Conservation (phyloP, 73 alveolate species). For the Effrenium voratum region DNA sequence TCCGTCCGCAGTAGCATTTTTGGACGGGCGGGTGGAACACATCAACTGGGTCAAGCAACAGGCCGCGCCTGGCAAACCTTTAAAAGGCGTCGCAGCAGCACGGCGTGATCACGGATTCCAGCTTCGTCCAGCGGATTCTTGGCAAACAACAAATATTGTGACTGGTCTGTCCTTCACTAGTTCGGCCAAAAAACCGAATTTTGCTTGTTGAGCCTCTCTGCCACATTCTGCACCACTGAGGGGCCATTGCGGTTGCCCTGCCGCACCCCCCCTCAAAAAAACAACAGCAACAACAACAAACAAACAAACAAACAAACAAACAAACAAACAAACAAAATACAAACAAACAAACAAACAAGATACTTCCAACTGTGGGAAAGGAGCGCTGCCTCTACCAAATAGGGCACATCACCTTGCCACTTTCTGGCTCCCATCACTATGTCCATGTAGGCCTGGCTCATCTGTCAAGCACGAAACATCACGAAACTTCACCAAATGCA, state of each 20-base stretch:
- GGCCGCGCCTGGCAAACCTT: constrained; percentile 35
- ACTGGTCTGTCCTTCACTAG: too few species aligned
- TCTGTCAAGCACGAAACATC: not conserved
- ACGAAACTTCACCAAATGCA: not conserved
- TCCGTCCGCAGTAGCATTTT: not conserved
- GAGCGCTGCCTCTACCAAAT: constrained; percentile 43
- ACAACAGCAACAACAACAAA: too few species aligned
- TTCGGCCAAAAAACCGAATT: constrained; percentile 13
- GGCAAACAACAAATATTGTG: too few species aligned
- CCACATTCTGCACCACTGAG: constrained; percentile 79
- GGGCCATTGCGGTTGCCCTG: constrained; percentile 82
- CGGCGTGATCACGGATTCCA: constrained; percentile 89
- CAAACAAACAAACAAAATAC: too few species aligned
- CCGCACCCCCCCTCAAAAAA: too few species aligned
- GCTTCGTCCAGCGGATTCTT: constrained; percentile 46
- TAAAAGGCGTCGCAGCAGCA: constrained; percentile 61
- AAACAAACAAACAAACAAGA: too few species aligned
- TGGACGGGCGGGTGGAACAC: not conserved
- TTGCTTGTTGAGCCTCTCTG: constrained; percentile 76
- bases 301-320: too few species aligned
- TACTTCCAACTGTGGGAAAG: too few species aligned
- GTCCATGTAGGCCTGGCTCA: constrained; percentile 81
- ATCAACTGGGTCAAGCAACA: too few species aligned
- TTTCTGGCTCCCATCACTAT: constrained; percentile 84
- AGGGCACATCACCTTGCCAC: constrained; percentile 90